Evolutionary conservation across 345 rosid genomes (phyloP).

Genomic region (Kernera saxatilis): DNA sequence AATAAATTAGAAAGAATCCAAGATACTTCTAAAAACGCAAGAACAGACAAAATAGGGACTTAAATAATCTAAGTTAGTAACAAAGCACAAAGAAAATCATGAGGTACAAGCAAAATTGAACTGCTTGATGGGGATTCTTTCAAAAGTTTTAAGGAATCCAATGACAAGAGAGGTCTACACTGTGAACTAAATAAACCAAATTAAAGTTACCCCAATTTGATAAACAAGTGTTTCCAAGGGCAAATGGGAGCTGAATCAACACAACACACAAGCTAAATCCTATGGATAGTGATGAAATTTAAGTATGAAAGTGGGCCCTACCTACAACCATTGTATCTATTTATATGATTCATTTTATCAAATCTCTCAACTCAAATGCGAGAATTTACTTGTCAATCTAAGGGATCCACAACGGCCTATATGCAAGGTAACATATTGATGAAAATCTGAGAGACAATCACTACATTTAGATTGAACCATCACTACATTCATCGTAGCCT

Average conservation of each 20-base stretch:
- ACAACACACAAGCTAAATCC: neutral
- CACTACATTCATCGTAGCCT: too few species aligned
- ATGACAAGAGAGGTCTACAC: constrained; percentile 10
- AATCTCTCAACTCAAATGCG: too few species aligned
- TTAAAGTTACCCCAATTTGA: neutral
- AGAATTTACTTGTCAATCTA: too few species aligned
- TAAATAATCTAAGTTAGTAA: constrained; percentile 4
- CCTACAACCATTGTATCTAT: too few species aligned
- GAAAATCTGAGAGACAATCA: too few species aligned
- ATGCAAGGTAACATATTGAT: too few species aligned
- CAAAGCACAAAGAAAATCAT: neutral
- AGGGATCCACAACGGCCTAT: too few species aligned
- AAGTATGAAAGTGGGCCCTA: too few species aligned
- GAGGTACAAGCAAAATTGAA: neutral
- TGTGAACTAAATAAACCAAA: constrained; percentile 16
- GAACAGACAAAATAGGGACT: constrained; percentile 7
- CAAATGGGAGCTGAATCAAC: neutral
- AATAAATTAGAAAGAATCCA: neutral
- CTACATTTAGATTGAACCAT: too few species aligned
- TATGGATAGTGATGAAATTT: too few species aligned
- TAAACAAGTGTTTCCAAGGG: neutral
- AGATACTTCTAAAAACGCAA: neutral
- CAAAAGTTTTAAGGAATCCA: constrained; percentile 20
- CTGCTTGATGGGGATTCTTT: constrained; percentile 2
- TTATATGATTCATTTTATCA: too few species aligned